These are phyloP conservation scores for Cladorrhinum sp. DNA, from an alignment of 2,329 filamentous ascomycete species.

Conservation along the genomic window DNA sequence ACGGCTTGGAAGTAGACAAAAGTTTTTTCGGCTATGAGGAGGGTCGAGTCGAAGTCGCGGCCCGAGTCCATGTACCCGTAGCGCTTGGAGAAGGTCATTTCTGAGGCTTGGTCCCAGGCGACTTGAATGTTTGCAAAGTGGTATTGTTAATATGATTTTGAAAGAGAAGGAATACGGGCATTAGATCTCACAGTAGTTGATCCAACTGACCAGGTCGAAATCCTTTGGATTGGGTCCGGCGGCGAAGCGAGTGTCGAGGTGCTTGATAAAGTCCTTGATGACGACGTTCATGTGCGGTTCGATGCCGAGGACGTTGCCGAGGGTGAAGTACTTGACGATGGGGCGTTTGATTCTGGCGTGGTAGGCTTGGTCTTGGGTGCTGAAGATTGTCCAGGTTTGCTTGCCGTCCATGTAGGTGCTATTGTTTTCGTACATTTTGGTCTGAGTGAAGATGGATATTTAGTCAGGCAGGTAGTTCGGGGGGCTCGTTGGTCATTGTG, in stretches of 20 bases:
- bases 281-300: slow-evolving; percentile 33
- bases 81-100: slow-evolving; percentile 55
- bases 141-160: neutral
- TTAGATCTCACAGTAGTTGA: too few species aligned
- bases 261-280: slow-evolving; percentile 31
- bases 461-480: too few species aligned
- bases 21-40: slow-evolving; percentile 32
- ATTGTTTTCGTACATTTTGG: slow-evolving; percentile 36
- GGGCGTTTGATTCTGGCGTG: slow-evolving; percentile 38
- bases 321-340: slow-evolving; percentile 36
- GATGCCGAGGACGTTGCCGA: slow-evolving; percentile 25
- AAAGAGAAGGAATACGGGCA: neutral
- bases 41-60: slow-evolving; percentile 58
- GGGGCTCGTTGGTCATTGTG: too few species aligned
- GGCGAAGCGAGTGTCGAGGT: slow-evolving; percentile 33
- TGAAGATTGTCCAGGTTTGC: slow-evolving; percentile 38
- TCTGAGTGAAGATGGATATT: slow-evolving; percentile 20
- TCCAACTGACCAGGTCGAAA: too few species aligned
- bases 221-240: neutral
- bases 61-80: slow-evolving; percentile 60
- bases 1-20: slow-evolving; percentile 24
- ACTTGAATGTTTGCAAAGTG: neutral
- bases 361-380: slow-evolving; percentile 31
- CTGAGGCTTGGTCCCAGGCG: slow-evolving; percentile 41
- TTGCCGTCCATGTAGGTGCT: slow-evolving; percentile 34